Conservation (phyloP, 805 yeast genomes). For the Candida xyloterini region DNA sequence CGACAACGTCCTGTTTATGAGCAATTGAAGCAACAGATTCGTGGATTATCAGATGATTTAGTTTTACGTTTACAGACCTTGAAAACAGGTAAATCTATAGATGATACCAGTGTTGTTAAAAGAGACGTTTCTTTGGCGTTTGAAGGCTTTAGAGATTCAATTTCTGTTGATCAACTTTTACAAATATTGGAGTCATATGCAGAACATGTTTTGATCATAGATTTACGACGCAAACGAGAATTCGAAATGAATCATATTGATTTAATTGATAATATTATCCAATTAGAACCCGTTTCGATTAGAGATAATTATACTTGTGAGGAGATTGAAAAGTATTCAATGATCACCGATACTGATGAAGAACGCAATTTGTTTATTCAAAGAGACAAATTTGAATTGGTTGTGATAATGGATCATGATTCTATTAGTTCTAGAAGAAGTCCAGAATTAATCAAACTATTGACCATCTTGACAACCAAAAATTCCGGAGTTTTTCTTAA, state of each 20-base stretch:
- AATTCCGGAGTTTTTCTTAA: constrained; percentile 36
- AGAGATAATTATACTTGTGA: constrained; percentile 49
- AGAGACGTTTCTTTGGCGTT: not conserved
- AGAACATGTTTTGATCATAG: constrained; percentile 56
- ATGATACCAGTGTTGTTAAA: not conserved
- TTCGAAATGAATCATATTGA: constrained; percentile 62
- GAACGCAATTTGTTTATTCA: constrained; percentile 54
- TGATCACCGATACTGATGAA: constrained; percentile 50
- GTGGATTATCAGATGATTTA: constrained; percentile 8
- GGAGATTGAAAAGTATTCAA: constrained; percentile 65
- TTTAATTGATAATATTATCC: constrained; percentile 53
- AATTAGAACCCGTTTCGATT: constrained; percentile 71
- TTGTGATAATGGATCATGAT: constrained; percentile 61
- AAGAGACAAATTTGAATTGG: constrained; percentile 54
- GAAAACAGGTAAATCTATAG: constrained; percentile 11
- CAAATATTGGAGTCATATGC: constrained; percentile 30
- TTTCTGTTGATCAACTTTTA: constrained; percentile 24
- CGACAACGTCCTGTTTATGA: constrained; percentile 19
- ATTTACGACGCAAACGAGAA: constrained; percentile 59
- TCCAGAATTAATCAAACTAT: constrained; percentile 31
- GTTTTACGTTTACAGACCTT: constrained; percentile 22
- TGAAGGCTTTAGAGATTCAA: constrained; percentile 4
- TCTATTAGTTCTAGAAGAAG: constrained; percentile 26
- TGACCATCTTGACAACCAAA: constrained; percentile 36
- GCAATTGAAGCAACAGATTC: constrained; percentile 7